phyloP scores from a whole-genome alignment of 495 filamentous ascomycete genomes.

The Xylaria scruposa region DNA sequence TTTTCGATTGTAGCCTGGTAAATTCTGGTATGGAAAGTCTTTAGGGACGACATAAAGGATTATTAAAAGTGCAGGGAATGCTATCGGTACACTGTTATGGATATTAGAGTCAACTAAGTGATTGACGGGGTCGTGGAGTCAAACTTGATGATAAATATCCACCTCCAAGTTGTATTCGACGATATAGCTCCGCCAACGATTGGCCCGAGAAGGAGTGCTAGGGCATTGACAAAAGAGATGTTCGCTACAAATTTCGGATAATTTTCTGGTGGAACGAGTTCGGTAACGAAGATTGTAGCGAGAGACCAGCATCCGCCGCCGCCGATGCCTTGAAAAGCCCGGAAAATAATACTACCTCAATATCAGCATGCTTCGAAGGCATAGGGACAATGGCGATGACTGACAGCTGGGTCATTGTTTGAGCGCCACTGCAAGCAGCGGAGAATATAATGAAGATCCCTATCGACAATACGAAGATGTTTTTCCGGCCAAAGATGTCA shows the following conservation, averaged over 20 bases:
- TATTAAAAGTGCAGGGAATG: conserved; percentile 33
- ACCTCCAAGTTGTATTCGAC: conserved; percentile 43
- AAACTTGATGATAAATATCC: conserved; percentile 51
- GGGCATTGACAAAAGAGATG: conserved; percentile 53
- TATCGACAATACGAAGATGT: conserved; percentile 49
- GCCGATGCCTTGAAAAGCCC: conserved; percentile 63
- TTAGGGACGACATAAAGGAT: background rate
- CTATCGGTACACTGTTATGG: conserved; percentile 30
- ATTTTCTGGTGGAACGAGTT: conserved; percentile 54
- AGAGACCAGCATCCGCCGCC: conserved; percentile 61
- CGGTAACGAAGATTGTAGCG: conserved; percentile 53
- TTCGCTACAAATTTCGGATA: conserved; percentile 54
- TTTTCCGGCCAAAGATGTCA: conserved; percentile 61
- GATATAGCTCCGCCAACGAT: conserved; percentile 54
- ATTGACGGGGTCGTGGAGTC: background rate
- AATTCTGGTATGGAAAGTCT: conserved; percentile 36
- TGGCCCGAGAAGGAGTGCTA: conserved; percentile 52
- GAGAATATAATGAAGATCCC: conserved; percentile 60
- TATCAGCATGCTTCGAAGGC: conserved; percentile 30
- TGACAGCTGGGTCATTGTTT: conserved; percentile 56
- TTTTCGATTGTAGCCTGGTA: background rate
- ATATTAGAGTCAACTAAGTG: background rate
- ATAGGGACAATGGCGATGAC: conserved; percentile 20
- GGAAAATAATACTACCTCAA: conserved; percentile 56
- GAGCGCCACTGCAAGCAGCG: conserved; percentile 55